Conservation (phyloP, 140 eudicot species). For the Cichorium intybus region DNA sequence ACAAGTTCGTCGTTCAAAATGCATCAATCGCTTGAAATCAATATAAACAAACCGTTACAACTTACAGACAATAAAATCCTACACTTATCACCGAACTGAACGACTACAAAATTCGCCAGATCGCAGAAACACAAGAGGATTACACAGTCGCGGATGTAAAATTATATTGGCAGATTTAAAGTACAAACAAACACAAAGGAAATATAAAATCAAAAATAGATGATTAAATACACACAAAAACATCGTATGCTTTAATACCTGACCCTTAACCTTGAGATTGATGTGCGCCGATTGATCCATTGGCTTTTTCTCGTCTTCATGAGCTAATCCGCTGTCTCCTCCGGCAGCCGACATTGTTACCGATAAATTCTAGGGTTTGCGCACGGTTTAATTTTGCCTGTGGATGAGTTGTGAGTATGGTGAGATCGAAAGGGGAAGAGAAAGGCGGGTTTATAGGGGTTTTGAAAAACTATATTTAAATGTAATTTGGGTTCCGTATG, state of each 20-base stretch:
- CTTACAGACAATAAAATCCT: background rate
- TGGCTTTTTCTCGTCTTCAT: constrained; percentile 58
- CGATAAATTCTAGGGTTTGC: constrained; percentile 24
- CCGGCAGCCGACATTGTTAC: constrained; percentile 29
- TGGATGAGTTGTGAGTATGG: background rate
- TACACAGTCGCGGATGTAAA: background rate
- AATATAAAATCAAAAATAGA: background rate
- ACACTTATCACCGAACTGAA: background rate
- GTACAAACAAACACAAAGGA: background rate
- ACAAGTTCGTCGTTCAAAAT: background rate
- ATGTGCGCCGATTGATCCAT: constrained; percentile 43
- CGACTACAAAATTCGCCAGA: background rate
- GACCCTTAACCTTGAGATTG: constrained; percentile 62
- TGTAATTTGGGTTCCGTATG: constrained; percentile 36
- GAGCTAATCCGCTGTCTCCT: constrained; percentile 28
- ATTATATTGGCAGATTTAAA: background rate
- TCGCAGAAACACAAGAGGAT: background rate
- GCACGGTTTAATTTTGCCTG: background rate
- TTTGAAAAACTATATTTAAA: constrained; percentile 37
- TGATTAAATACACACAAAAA: background rate
- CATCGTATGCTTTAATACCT: constrained; percentile 31
- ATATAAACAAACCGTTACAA: background rate
- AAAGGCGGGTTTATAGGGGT: constrained; percentile 23
- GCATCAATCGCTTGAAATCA: background rate
- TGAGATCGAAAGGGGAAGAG: background rate